These are phyloP conservation scores for Colletotrichum abscissum DNA, from an alignment of 2,329 filamentous ascomycete species.

Conservation along the genomic window DNA sequence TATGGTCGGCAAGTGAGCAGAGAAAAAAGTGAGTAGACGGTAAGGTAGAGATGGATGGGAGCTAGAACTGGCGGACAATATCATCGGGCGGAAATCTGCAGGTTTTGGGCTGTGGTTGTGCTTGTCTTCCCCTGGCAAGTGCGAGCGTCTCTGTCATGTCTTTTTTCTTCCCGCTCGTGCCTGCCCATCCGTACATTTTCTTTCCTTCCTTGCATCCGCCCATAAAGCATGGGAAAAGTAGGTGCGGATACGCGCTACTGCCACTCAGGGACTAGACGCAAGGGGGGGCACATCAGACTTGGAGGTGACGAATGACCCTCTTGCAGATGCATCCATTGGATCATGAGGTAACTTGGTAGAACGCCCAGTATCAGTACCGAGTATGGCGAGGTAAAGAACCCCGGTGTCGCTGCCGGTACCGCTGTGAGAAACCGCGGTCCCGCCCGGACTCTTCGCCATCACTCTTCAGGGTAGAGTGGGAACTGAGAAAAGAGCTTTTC, in stretches of 20 bases:
- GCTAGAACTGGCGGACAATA: not conserved
- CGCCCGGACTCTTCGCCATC: not conserved
- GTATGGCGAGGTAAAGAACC: not conserved
- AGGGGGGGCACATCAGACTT: conserved; percentile 8
- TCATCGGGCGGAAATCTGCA: conserved; percentile 32
- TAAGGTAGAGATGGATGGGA: not conserved
- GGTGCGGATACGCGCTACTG: conserved; percentile 14
- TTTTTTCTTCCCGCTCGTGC: conserved; percentile 4
- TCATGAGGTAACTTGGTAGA: conserved; percentile 16
- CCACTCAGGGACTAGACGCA: conserved; percentile 2
- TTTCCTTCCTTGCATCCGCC: not conserved
- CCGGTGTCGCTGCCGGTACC: not conserved
- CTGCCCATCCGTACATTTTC: not conserved
- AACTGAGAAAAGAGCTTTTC: not conserved
- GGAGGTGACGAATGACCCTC: conserved; percentile 33
- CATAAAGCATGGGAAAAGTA: not conserved
- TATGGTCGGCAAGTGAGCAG: not conserved
- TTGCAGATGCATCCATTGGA: conserved; percentile 28
- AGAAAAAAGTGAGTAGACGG: not conserved
- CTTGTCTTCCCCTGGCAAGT: not conserved
- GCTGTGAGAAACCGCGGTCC: not conserved
- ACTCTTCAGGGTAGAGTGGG: not conserved
- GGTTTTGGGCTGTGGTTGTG: conserved; percentile 32
- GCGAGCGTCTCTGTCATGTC: conserved; percentile 4
- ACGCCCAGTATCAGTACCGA: not conserved